Conservation (phyloP, 2,329 filamentous ascomycete genomes). For the Sarocladium strictum region DNA sequence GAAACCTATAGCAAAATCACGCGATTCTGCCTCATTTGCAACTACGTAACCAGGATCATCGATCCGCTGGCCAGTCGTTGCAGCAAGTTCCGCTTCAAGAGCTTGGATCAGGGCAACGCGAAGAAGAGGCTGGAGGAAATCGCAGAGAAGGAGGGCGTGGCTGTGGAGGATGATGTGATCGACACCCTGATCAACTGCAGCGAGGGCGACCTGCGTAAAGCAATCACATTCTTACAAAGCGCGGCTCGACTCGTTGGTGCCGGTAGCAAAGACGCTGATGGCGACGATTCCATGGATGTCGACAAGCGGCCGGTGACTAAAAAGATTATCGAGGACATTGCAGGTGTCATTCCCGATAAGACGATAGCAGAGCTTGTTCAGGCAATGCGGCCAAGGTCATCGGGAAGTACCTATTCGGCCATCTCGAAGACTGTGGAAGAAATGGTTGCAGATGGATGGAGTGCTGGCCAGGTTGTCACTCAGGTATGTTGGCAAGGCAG, state of each 20-base stretch:
- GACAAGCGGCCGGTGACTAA: slow-evolving; percentile 63
- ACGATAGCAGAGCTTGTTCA: slow-evolving; percentile 66
- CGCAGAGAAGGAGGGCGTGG: slow-evolving; percentile 70
- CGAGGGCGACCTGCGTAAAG: slow-evolving; percentile 91
- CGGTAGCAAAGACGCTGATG: slow-evolving; percentile 42
- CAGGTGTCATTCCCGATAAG: slow-evolving; percentile 77
- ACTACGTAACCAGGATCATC: slow-evolving; percentile 97
- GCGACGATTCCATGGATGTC: slow-evolving; percentile 57
- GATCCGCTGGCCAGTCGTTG: slow-evolving; percentile 90
- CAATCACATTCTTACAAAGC: slow-evolving; percentile 93
- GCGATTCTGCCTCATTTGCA: slow-evolving; percentile 94
- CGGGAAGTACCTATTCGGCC: slow-evolving; percentile 60
- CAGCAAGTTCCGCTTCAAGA: slow-evolving; percentile 97
- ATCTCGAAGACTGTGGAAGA: slow-evolving; percentile 79
- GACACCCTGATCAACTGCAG: slow-evolving; percentile 81
- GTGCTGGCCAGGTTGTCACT: slow-evolving; percentile 77
- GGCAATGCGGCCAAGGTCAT: slow-evolving; percentile 68
- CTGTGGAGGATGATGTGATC: slow-evolving; percentile 69
- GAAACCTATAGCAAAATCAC: slow-evolving; percentile 97
- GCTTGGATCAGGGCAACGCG: slow-evolving; percentile 80
- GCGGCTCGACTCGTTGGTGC: slow-evolving; percentile 83
- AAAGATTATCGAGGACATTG: slow-evolving; percentile 85
- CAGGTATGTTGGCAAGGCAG: slow-evolving; percentile 50
- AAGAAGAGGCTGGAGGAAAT: slow-evolving; percentile 76
- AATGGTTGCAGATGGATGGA: slow-evolving; percentile 95